phyloP scores from a whole-genome alignment of 768 basidiomycete species.

The Naganishia friedmannii region DNA sequence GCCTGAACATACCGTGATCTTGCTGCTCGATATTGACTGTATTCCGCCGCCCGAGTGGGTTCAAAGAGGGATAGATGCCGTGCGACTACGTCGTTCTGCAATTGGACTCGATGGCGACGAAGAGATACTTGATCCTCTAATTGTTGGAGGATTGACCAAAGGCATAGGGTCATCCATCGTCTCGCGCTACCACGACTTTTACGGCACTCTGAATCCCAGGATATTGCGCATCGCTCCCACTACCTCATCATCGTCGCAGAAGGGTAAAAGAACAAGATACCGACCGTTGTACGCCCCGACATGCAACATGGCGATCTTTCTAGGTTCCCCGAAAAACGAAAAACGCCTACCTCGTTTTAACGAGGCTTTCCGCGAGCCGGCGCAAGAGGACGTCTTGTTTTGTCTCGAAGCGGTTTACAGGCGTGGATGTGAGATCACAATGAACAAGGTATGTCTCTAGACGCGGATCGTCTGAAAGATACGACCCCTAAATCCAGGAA shows the following conservation, averaged over 20 bases:
- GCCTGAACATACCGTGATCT: not conserved
- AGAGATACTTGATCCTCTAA: not conserved
- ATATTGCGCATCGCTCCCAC: not conserved
- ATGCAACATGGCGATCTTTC: conserved; percentile 5
- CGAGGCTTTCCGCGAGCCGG: not conserved
- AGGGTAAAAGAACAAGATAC: not conserved
- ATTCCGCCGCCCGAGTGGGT: conserved; percentile 5
- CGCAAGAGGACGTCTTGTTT: conserved; percentile 10
- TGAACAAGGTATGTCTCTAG: not conserved
- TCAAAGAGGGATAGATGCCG: not conserved
- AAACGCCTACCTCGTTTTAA: conserved; percentile 9
- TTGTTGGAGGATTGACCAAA: not conserved
- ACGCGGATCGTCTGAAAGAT: not conserved
- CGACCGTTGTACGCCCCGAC: not conserved
- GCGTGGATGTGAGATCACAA: not conserved
- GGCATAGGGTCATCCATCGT: not conserved
- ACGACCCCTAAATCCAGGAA: not conserved
- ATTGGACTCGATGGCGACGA: not conserved
- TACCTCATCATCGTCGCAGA: not conserved
- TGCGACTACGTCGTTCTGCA: not conserved
- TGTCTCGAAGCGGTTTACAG: not conserved
- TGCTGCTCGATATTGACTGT: conserved; percentile 11
- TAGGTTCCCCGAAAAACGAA: not conserved
- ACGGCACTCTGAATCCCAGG: conserved; percentile 1
- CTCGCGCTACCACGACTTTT: conserved; percentile 3